These are phyloP conservation scores for Microbotryomycetes sp. DNA, from an alignment of 1,284 basidiomycete genomes.

Conservation along the genomic window DNA sequence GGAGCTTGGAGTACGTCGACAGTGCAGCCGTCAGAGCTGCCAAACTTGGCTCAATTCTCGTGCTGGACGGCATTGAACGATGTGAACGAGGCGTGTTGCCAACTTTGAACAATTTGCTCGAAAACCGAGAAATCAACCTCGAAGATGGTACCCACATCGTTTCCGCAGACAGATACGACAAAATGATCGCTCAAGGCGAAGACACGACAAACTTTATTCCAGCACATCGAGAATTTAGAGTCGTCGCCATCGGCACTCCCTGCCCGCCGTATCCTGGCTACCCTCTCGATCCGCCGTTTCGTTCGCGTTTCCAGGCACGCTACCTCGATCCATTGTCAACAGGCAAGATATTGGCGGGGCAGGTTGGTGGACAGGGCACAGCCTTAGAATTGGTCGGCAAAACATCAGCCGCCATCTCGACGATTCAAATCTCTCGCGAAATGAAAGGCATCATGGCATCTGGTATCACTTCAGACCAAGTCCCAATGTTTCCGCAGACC, in stretches of 20 bases:
- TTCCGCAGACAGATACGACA: constrained; percentile 39
- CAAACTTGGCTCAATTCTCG: constrained; percentile 42
- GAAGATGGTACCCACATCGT: constrained; percentile 44
- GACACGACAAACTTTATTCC: constrained; percentile 38
- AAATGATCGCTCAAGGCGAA: constrained; percentile 31
- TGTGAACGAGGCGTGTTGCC: constrained; percentile 28
- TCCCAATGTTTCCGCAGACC: constrained; percentile 29
- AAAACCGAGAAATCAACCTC: constrained; percentile 39
- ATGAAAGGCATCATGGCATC: neutral
- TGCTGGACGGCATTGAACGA: constrained; percentile 44
- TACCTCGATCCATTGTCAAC: constrained; percentile 31
- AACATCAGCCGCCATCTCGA: constrained; percentile 13
- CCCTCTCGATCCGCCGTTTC: constrained; percentile 45
- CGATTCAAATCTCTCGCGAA: neutral
- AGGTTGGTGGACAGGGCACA: neutral
- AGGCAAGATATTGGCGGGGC: constrained; percentile 15
- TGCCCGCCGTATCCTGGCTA: constrained; percentile 43
- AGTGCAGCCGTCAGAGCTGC: constrained; percentile 43
- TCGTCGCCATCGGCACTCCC: constrained; percentile 41
- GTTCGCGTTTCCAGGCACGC: constrained; percentile 43
- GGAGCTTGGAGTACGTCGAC: constrained; percentile 41
- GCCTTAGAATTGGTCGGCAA: constrained; percentile 7
- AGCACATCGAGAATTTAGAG: constrained; percentile 42
- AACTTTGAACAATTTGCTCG: constrained; percentile 43
- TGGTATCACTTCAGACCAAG: constrained; percentile 6